Conservation (phyloP, 371 early-diverging fungal genomes). For the Coemansia sp. region DNA sequence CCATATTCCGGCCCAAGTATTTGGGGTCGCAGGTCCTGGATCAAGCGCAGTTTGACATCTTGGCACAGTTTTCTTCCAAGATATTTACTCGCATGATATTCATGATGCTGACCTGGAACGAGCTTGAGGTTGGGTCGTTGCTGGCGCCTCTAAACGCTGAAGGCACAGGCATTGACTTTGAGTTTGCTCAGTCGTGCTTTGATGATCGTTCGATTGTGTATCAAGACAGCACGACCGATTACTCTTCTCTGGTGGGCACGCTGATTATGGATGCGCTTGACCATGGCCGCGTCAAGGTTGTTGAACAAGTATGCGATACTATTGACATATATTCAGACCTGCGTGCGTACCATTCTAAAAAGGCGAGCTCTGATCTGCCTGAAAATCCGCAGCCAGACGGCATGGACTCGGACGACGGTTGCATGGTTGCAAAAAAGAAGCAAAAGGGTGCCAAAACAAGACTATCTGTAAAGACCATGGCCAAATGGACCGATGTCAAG, state of each 20-base stretch:
- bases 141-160: slow-evolving; percentile 55
- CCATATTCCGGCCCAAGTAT: slow-evolving; percentile 7
- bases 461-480: slow-evolving; percentile 12
- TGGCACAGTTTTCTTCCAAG: slow-evolving; percentile 58
- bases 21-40: slow-evolving; percentile 41
- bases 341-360: slow-evolving; percentile 9
- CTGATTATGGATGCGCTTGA: slow-evolving; percentile 43
- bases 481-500: slow-evolving; percentile 31
- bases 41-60: slow-evolving; percentile 40
- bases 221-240: background rate
- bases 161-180: slow-evolving; percentile 31
- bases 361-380: background rate
- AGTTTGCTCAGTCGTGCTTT: slow-evolving; percentile 18
- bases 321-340: slow-evolving; percentile 34
- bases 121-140: slow-evolving; percentile 58
- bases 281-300: slow-evolving; percentile 33
- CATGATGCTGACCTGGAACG: slow-evolving; percentile 56
- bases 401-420: background rate
- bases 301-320: slow-evolving; percentile 17
- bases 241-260: background rate
- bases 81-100: slow-evolving; percentile 56
- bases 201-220: slow-evolving; percentile 15
- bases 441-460: background rate
- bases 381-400: background rate
- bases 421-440: background rate